Evolutionary conservation across 2,329 filamentous ascomycete genomes (phyloP), one percentile per base, ranked within the genome.

Genomic region (Macrophomina tecta): DNA sequence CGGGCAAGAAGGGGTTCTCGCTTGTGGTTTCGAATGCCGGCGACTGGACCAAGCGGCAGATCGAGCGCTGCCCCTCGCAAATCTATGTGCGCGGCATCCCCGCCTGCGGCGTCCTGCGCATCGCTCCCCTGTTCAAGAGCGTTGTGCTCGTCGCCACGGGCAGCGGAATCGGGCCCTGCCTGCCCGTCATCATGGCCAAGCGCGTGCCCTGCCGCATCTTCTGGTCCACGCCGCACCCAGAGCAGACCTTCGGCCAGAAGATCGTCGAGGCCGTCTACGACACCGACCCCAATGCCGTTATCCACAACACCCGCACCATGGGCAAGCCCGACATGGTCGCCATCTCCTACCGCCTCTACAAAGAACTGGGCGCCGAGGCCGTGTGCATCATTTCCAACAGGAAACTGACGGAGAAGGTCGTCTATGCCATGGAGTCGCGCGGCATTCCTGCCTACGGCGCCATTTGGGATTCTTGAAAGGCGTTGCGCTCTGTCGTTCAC

Each of bases 341-440:
- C 12, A 79, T 87, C 48, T 82, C 84, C 52, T 88, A 85, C 71
- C 77, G 80, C 6, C 79, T 89, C 63, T 80, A 80, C 55, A 72
- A 72, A 62, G 77, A 83, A 36, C 80, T 80, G 28, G 70, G 78
- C 0, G 84, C 85, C 2, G 90, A 93, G 81, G 91, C 90, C 3
- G 89, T 92, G 40, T 88, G 92, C 73, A 85, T 92, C 68, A 89
- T 93, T 72, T 88, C 87, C 64, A 93, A 93, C 74, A 86, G 88
- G 67, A 84, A 79, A 66, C 83, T 92, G 38, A 92, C 90, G 23
- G 84, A 84, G 73, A 86, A 87, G 79, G 83, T 93, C 1, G 90
- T 93, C 0, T 90, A 89, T 74, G 88, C 85, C 6, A 79, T 93
- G 64, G 89, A 92, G 78, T 83, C 82, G 45, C 82, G 88, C 65